Base-by-base conservation (phyloP, 208 protist species). In the Crithidia bombi region DNA sequence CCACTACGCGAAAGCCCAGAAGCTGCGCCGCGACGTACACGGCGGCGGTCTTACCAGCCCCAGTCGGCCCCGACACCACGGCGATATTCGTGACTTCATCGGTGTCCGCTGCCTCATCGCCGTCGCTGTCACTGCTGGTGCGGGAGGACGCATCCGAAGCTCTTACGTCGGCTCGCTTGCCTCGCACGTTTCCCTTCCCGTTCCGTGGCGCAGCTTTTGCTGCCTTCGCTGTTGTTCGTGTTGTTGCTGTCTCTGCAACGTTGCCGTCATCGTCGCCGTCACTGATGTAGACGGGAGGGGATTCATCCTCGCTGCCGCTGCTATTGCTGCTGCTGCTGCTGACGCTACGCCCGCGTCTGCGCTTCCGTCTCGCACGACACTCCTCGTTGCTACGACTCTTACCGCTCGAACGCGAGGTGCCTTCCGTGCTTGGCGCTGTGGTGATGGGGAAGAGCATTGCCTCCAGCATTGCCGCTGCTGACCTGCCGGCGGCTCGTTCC, bases 71-170 rank as follows among this genome's bases (percentile, higher is more conserved):
- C 25, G 82, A 78, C 10, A 95, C 64, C 63, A 95, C 83, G 21
- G 85, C 87, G 54, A 95, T 92, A 64, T 91, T 95, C 1, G 90
- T 92, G 23, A 95, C 81, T 46, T 92, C 83, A n/a, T 91, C 82
- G 2, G 66, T 36, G 5, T 17, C 62, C 3, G 28, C 57, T 7
- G 73, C 68, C 23, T 58, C 67, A 3, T 62, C 59, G 50, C 75
- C 68, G 33, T 28, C 39, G 19, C n/a, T 47, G n/a, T 47, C 71
- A 30, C 43, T 79, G 63, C 26, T 62, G 46, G 49, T 64, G 54
- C 14, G 26, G 28, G 32, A 39, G 44, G 46, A 39, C n/a, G 23
- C 21, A 39, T 65, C 59, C 4, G 59, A 39, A 6, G 32, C 15
- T 17, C 15, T 38, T 9, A 5, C 61, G 61, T 17, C 21, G 43